Conservation (phyloP, 257 asterid species). For the Fraxinus anomala region DNA sequence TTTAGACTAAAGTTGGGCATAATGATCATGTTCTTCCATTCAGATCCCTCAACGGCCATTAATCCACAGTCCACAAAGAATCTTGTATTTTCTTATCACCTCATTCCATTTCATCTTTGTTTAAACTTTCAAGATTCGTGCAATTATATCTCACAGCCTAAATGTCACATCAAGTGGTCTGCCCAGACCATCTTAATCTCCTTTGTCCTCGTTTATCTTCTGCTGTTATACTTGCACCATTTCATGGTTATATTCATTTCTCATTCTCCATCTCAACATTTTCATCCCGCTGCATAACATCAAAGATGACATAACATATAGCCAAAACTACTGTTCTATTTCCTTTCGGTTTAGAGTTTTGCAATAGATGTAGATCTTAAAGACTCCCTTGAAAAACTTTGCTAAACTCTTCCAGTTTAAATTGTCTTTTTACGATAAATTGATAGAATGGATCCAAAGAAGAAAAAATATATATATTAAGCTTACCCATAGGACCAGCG, state of each 20-base stretch:
- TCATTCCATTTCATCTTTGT: not conserved
- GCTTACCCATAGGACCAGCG: conserved; percentile 96
- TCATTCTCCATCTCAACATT: not conserved
- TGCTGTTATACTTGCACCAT: not conserved
- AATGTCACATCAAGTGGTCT: not conserved
- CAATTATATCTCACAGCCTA: not conserved
- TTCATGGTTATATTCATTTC: not conserved
- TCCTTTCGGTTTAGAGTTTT: not conserved
- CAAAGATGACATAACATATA: not conserved
- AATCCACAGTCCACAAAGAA: not conserved
- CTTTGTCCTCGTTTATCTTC: not conserved
- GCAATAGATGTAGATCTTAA: not conserved
- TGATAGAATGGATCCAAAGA: conserved; percentile 10
- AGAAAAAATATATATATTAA: conserved; percentile 15
- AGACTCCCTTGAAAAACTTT: not conserved
- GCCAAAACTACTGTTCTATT: not conserved
- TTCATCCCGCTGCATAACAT: not conserved
- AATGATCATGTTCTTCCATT: not conserved
- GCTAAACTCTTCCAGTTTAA: not conserved
- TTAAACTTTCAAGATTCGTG: not conserved
- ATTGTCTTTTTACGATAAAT: not conserved
- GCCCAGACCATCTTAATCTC: not conserved
- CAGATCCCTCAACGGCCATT: not conserved
- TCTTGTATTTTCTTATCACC: not conserved
- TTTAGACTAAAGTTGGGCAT: not conserved